These are phyloP conservation scores for Bruguiera hainesii DNA, from an alignment of 441 rosid genomes.

Conservation along the genomic window DNA sequence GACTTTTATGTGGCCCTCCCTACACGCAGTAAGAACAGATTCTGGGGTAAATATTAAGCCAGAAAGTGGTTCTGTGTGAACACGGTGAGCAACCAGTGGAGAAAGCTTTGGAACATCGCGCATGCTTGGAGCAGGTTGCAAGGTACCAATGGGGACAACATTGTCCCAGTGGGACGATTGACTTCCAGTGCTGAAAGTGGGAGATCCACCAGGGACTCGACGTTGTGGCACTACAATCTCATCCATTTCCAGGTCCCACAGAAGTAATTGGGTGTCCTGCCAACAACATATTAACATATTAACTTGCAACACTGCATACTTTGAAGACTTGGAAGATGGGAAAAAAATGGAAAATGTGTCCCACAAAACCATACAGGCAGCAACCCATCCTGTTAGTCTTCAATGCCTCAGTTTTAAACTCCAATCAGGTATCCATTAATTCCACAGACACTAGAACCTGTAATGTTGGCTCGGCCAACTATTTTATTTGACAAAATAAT, in stretches of 20 bases:
- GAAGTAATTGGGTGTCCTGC: constrained; percentile 91
- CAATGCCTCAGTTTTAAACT: constrained; percentile 16
- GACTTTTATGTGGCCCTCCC: constrained; percentile 89
- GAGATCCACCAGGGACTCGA: constrained; percentile 92
- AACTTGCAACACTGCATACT: constrained; percentile 14
- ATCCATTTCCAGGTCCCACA: constrained; percentile 98
- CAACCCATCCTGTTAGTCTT: constrained; percentile 6
- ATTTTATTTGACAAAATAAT: too few species aligned
- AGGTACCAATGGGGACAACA: constrained; percentile 56
- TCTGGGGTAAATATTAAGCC: constrained; percentile 82
- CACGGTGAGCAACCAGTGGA: constrained; percentile 81
- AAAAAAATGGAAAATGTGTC: not conserved
- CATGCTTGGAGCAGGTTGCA: constrained; percentile 90
- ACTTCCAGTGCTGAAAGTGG: constrained; percentile 91
- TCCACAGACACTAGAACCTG: not conserved
- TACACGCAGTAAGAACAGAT: constrained; percentile 75
- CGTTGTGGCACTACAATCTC: constrained; percentile 97
- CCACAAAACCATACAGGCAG: not conserved
- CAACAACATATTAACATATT: constrained; percentile 19
- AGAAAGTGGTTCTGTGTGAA: constrained; percentile 87
- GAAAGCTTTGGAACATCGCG: constrained; percentile 89
- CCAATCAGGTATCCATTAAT: not conserved
- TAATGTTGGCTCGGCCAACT: too few species aligned
- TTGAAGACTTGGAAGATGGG: not conserved
- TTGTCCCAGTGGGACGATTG: constrained; percentile 98